Evolutionary conservation across 352 stramenopile genomes (phyloP).

Genomic region (Phytophthora nicotianae): DNA sequence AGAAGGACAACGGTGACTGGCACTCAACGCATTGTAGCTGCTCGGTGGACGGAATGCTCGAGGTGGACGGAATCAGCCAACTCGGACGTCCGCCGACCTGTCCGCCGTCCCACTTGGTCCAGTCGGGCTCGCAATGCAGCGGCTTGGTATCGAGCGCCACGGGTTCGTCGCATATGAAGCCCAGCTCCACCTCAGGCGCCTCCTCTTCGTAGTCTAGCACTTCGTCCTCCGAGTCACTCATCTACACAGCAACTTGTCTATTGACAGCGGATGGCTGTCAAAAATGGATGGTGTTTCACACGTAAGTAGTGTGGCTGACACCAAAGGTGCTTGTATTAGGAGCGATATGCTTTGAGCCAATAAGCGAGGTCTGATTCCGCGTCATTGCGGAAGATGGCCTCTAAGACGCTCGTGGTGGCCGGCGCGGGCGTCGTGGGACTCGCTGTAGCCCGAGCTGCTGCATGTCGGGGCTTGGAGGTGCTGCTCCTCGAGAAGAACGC

Average conservation of each 20-base stretch:
- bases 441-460: conserved; percentile 62
- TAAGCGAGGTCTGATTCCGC: conserved; percentile 1
- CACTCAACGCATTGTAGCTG: conserved; percentile 63
- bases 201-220: conserved; percentile 41
- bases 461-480: conserved; percentile 65
- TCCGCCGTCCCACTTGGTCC: conserved; percentile 93
- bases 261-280: conserved; percentile 15
- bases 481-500: conserved; percentile 89
- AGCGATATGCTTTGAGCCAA: conserved; percentile 10
- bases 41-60: conserved; percentile 41
- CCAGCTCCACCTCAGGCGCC: conserved; percentile 69
- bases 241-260: conserved; percentile 2
- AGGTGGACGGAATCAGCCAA: conserved; percentile 80
- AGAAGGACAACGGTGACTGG: conserved; percentile 62
- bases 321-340: neutral
- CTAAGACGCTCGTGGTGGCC: conserved; percentile 72
- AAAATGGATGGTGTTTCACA: neutral
- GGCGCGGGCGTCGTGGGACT: conserved; percentile 82
- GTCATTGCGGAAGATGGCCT: conserved; percentile 23
- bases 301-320: neutral
- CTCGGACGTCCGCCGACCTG: conserved; percentile 88
- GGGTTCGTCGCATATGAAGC: conserved; percentile 56
- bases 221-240: conserved; percentile 61
- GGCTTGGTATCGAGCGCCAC: conserved; percentile 29
- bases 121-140: conserved; percentile 64